phyloP scores from a whole-genome alignment of 306 rosid species.

The Parietaria judaica region DNA sequence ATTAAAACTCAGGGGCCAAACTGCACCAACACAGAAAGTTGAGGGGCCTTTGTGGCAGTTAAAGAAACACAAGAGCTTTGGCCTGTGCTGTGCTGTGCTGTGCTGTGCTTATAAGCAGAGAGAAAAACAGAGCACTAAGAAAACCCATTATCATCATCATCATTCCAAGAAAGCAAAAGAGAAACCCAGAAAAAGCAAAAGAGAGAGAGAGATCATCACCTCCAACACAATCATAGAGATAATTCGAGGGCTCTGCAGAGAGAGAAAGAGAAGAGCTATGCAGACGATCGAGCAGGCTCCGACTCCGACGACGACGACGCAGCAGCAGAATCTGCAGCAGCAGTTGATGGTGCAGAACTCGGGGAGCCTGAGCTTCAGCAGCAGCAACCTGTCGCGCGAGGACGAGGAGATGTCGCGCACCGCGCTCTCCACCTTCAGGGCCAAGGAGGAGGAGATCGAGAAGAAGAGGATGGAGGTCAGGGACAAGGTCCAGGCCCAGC shows the following conservation, averaged over 20 bases:
- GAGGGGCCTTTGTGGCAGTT: too few relatives aligned
- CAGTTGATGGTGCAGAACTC: slow-evolving; percentile 76
- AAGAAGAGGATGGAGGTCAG: slow-evolving; percentile 90
- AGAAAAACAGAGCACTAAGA: slow-evolving; percentile 27
- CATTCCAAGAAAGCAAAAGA: slow-evolving; percentile 36
- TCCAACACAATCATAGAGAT: slow-evolving; percentile 5
- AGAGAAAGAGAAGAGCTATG: slow-evolving; percentile 20
- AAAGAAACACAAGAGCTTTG: background rate
- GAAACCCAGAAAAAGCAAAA: slow-evolving; percentile 4
- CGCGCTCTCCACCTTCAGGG: slow-evolving; percentile 82
- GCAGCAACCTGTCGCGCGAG: slow-evolving; percentile 83
- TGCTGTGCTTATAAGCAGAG: slow-evolving; percentile 29
- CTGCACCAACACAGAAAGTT: too few relatives aligned
- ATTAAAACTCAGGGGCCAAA: too few relatives aligned
- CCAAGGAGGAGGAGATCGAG: slow-evolving; percentile 95
- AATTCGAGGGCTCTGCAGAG: slow-evolving; percentile 25
- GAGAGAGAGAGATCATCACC: background rate
- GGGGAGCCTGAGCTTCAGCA: slow-evolving; percentile 84
- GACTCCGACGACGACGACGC: slow-evolving; percentile 13
- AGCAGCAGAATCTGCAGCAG: slow-evolving; percentile 30
- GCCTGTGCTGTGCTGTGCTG: too few relatives aligned
- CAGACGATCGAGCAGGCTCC: slow-evolving; percentile 41
- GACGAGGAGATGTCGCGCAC: slow-evolving; percentile 96
- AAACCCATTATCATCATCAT: slow-evolving; percentile 19
- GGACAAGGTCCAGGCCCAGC: slow-evolving; percentile 79